phyloP scores from a whole-genome alignment of 2,329 filamentous ascomycete species.

The Elsinoe ampelina region DNA sequence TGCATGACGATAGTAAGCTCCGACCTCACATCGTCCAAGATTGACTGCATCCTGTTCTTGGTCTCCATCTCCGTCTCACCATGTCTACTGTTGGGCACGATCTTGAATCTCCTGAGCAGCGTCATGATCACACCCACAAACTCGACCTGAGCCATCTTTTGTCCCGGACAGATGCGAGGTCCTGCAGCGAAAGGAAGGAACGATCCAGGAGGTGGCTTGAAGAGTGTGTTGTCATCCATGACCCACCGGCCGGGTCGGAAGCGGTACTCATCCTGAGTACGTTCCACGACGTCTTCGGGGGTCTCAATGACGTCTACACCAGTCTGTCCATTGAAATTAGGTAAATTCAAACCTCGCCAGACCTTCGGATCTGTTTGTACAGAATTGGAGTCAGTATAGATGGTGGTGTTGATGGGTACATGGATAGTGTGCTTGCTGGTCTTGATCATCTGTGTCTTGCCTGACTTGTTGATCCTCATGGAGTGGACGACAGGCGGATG shows the following conservation, averaged over 20 bases:
- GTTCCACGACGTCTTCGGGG: conserved; percentile 4
- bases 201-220: conserved; percentile 23
- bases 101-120: conserved; percentile 25
- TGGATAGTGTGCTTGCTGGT: conserved; percentile 18
- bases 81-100: background rate
- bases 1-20: background rate
- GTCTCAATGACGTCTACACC: background rate
- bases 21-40: background rate
- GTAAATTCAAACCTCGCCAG: background rate
- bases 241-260: conserved; percentile 37
- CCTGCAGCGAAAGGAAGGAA: conserved; percentile 43
- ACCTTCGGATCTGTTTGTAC: conserved; percentile 20
- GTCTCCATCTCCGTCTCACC: background rate
- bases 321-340: conserved; percentile 21
- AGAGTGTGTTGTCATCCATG: conserved; percentile 20
- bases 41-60: background rate
- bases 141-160: conserved; percentile 49
- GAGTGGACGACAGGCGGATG: conserved; percentile 32
- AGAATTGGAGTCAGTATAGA: conserved; percentile 30
- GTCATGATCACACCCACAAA: conserved; percentile 40
- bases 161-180: conserved; percentile 43
- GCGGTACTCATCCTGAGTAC: conserved; percentile 24
- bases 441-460: background rate
- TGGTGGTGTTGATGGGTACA: conserved; percentile 27
- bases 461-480: background rate